Conservation (phyloP, 2,329 filamentous ascomycete genomes). For the Cercospora citrullina region DNA sequence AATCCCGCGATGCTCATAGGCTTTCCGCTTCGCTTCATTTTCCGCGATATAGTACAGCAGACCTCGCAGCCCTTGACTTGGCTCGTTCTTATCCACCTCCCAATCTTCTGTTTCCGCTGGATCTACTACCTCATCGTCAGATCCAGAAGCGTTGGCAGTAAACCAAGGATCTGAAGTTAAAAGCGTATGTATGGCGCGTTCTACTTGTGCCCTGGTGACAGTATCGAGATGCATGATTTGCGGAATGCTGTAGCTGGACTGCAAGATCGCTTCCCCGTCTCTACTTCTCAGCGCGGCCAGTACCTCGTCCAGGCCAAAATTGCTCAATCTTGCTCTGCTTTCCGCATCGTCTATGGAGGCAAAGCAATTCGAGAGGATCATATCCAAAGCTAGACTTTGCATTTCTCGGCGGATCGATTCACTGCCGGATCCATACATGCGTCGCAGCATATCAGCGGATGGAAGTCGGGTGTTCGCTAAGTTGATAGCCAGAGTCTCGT, state of each 20-base stretch:
- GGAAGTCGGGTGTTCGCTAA: slow-evolving; percentile 18
- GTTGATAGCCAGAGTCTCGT: slow-evolving; percentile 21
- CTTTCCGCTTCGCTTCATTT: slow-evolving; percentile 82
- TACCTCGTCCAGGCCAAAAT: slow-evolving; percentile 13
- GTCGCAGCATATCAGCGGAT: slow-evolving; percentile 13
- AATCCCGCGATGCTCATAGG: slow-evolving; percentile 89
- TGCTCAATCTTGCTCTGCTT: background rate
- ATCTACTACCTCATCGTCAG: slow-evolving; percentile 18
- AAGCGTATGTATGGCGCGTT: slow-evolving; percentile 22
- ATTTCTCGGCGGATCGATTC: slow-evolving; percentile 9
- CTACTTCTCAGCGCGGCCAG: slow-evolving; percentile 7
- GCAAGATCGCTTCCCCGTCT: slow-evolving; percentile 9
- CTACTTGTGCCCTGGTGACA: slow-evolving; percentile 14
- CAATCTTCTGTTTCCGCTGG: slow-evolving; percentile 33
- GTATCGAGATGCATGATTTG: slow-evolving; percentile 16
- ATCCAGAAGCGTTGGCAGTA: slow-evolving; percentile 13
- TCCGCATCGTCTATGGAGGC: background rate
- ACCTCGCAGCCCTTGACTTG: slow-evolving; percentile 37
- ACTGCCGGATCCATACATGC: slow-evolving; percentile 12
- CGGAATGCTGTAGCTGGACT: slow-evolving; percentile 11
- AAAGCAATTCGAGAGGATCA: slow-evolving; percentile 7
- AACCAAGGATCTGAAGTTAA: slow-evolving; percentile 17
- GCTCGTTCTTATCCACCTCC: slow-evolving; percentile 27
- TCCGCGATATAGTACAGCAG: slow-evolving; percentile 90
- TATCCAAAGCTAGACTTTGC: slow-evolving; percentile 14